phyloP scores from a whole-genome alignment of 129 eudicot genomes.

The Ambrosia artemisiifolia region DNA sequence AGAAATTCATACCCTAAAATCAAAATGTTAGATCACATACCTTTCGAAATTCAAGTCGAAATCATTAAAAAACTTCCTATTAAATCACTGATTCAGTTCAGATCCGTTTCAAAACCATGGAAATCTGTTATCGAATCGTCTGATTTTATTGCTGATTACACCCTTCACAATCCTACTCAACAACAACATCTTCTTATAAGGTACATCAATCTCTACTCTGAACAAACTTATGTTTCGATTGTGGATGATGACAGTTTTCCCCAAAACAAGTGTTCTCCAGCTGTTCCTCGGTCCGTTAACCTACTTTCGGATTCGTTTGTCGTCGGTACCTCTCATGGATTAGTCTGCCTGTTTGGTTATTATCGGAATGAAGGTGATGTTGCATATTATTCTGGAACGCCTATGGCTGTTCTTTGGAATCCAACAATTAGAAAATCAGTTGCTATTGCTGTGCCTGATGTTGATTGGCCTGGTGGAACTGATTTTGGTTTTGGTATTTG shows the following conservation, averaged over 20 bases:
- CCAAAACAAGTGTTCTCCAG: not conserved
- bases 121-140: slow-evolving; percentile 34
- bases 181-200: not conserved
- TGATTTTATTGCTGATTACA: slow-evolving; percentile 23
- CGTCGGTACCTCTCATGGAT: slow-evolving; percentile 36
- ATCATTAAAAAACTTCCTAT: slow-evolving; percentile 38
- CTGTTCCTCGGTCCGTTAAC: slow-evolving; percentile 3
- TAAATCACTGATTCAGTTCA: slow-evolving; percentile 36
- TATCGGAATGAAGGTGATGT: not conserved
- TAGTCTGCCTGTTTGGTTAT: slow-evolving; percentile 28
- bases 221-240: slow-evolving; percentile 2
- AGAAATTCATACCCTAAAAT: not conserved
- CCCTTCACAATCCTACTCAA: not conserved
- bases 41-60: slow-evolving; percentile 37
- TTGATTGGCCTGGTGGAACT: too few species aligned
- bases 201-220: not conserved
- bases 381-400: too few species aligned
- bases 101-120: slow-evolving; percentile 45
- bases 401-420: slow-evolving; percentile 14
- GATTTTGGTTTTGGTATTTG: too few species aligned
- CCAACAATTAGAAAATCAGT: not conserved
- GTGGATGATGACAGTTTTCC: slow-evolving; percentile 12
- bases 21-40: slow-evolving; percentile 34
- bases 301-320: slow-evolving; percentile 23
- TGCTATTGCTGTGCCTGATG: not conserved